phyloP scores from a whole-genome alignment of 225 moss, liverwort and hornwort species.

The Thuidium tamariscinum region DNA sequence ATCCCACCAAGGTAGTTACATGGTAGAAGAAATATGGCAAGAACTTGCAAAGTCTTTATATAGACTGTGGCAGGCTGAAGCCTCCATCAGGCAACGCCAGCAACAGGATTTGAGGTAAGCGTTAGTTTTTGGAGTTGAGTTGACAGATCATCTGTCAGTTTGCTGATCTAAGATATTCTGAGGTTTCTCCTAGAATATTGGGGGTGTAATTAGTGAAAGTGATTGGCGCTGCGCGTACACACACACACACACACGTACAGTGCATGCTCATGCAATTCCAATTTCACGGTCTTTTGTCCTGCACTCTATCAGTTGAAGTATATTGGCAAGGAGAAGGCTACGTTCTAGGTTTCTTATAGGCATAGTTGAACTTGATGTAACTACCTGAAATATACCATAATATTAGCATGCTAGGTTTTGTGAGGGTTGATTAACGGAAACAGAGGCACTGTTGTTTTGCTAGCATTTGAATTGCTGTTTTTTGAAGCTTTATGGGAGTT shows the following conservation, averaged over 20 bases:
- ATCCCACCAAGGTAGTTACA: slow-evolving; percentile 41
- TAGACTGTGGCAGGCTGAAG: slow-evolving; percentile 48
- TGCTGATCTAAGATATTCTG: background rate
- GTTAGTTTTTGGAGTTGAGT: background rate
- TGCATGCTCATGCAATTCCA: background rate
- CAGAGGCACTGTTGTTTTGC: background rate
- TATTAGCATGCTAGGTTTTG: background rate
- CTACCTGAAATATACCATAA: background rate
- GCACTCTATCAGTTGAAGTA: background rate
- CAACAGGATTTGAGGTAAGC: slow-evolving; percentile 47
- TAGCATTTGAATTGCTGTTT: background rate
- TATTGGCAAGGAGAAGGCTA: background rate
- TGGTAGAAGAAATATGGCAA: slow-evolving; percentile 85
- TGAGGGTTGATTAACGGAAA: background rate
- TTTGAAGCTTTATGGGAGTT: background rate
- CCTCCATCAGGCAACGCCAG: slow-evolving; percentile 31
- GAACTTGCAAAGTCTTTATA: slow-evolving; percentile 68
- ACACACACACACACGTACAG: background rate
- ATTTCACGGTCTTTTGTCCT: background rate
- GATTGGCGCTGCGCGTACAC: background rate
- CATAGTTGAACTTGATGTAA: background rate
- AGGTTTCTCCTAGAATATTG: background rate
- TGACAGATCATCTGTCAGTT: background rate
- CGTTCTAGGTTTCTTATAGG: background rate
- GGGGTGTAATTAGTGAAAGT: background rate